Evolutionary conservation across 164 flowering plant species (phyloP).

Genomic region (Tetracentron sinense): DNA sequence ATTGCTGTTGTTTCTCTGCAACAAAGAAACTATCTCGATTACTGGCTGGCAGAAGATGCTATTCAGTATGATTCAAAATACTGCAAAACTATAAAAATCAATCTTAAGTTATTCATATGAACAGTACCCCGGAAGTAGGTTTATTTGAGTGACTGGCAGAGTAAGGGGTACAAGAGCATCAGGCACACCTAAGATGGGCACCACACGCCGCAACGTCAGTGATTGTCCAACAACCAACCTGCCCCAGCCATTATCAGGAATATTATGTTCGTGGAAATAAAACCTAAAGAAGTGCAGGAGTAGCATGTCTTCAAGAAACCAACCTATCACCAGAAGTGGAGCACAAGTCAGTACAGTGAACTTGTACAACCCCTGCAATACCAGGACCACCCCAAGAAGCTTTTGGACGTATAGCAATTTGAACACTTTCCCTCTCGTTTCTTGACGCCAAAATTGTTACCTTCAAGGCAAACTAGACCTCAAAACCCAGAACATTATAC

Average conservation of each 20-base stretch:
- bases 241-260: constrained; percentile 22
- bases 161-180: constrained; percentile 98
- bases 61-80: constrained; percentile 1
- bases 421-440: constrained; percentile 91
- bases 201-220: constrained; percentile 67
- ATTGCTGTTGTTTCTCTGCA: constrained; percentile 85
- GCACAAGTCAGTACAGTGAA: constrained; percentile 76
- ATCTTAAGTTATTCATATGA: constrained; percentile 8
- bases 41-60: background rate
- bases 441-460: constrained; percentile 81
- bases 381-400: constrained; percentile 71
- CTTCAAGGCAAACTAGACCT: constrained; percentile 38
- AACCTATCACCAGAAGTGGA: constrained; percentile 89
- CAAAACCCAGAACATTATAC: constrained; percentile 9
- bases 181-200: constrained; percentile 87
- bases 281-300: background rate
- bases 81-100: constrained; percentile 11
- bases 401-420: constrained; percentile 89
- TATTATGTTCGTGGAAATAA: constrained; percentile 1
- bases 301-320: constrained; percentile 18
- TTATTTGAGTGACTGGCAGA: constrained; percentile 63
- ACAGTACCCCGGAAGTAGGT: constrained; percentile 73
- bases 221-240: constrained; percentile 79
- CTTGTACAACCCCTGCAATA: constrained; percentile 72
- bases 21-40: constrained; percentile 13